Evolutionary conservation across 1,139 yeast genomes (phyloP), one percentile per base, ranked within the genome.

Genomic region (Geotrichum reessii): DNA sequence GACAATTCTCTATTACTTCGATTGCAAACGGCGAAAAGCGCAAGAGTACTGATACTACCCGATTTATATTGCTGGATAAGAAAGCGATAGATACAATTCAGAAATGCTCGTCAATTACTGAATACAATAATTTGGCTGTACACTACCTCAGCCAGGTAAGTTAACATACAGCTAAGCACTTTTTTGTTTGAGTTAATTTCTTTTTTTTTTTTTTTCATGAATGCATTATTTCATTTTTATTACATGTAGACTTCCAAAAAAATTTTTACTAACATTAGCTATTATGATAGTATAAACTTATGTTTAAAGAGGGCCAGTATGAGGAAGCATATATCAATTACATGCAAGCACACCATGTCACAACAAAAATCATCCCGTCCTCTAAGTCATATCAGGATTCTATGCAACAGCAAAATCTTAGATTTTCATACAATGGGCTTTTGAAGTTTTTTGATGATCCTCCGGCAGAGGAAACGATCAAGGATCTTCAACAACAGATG

Each of bases 331-430:
- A 57, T 24, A 52, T 55, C 12, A 47, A 55, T 14, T 59, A 53
- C 53, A 46, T 61, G 27, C 61, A 61, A 49, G 57, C 62, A 4
- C 51, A 55, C 42, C 56, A 50, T 21, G 53, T 63, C 14, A 47
- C 63, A 25, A 24, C 50, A 28, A 56, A 56, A 40, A 19, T 59
- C 12, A 60, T 63, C 12, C 64, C 65, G 17, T 24, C 44, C n/a
- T 51, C 56, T 21, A 56, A 57, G 11, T 52, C 55, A n/a, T 63
- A 50, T 47, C 50, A 50, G 50, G 49, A 54, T 17, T 58, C 59
- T 44, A 51, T 52, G 48, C 53, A 52, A 37, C 50, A 54, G 37
- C 49, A 53, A 44, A 47, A 56, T 56, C 33, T 57, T 55, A 60
- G 55, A 25, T 46, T 24, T 12, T 14, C 28, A 11, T 57, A 57